Evolutionary conservation across 129 eudicot species (phyloP).

Genomic region (Escallonia herrerae): DNA sequence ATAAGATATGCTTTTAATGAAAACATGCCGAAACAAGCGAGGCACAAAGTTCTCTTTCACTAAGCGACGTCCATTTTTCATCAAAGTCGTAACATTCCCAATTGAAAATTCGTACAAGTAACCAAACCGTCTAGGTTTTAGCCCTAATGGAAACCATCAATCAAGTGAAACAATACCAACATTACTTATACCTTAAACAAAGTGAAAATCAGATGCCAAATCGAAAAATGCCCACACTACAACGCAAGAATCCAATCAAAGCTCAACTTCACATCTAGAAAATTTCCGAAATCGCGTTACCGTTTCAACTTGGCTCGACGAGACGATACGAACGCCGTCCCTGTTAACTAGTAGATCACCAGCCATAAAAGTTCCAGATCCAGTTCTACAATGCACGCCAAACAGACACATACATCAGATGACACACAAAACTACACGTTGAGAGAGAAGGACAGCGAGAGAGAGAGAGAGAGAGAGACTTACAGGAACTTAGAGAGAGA

Average conservation of each 20-base stretch:
- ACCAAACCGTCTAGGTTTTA: no score
- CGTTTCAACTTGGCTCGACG: conserved; percentile 58
- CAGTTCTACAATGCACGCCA: conserved; percentile 47
- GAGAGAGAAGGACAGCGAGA: background rate
- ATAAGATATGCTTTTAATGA: no score
- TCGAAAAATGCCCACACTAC: conserved; percentile 1
- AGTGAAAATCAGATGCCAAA: conserved; percentile 15
- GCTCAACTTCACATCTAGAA: conserved; percentile 7
- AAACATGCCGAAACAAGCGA: no score
- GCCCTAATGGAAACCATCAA: no score
- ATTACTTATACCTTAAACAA: background rate
- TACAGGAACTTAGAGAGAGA: conserved; percentile 81
- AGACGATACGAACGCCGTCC: conserved; percentile 87
- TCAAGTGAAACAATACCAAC: background rate
- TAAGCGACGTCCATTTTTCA: no score
- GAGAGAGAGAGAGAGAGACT: conserved; percentile 6
- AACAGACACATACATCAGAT: conserved; percentile 8
- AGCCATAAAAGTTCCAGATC: conserved; percentile 90
- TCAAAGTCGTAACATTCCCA: no score
- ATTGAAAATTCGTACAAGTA: no score
- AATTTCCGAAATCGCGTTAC: conserved; percentile 23
- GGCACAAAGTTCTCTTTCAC: no score
- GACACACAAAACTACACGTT: conserved; percentile 4
- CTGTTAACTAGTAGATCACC: conserved; percentile 95
- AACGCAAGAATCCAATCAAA: background rate